Evolutionary conservation across 805 yeast genomes (phyloP), one percentile per base, ranked within the genome.

Genomic region (Monosporozyma aerobia): DNA sequence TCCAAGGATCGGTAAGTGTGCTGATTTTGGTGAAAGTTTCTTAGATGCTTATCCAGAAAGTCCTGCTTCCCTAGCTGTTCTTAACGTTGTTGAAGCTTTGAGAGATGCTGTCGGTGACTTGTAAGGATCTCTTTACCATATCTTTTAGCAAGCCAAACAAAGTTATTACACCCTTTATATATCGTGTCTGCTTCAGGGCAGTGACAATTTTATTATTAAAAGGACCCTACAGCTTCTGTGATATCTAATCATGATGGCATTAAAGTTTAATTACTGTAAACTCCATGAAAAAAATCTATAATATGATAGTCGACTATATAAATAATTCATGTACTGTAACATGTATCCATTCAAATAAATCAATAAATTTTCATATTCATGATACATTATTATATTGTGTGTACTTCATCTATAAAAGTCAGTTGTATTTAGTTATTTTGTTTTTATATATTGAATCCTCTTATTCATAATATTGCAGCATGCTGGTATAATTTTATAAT

Each of bases 1-100:
- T 70, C 98, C 99, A 13, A 76, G 98, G 55, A 89, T 94, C 19
- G 98, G 98, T 0, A 78, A 76, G 60, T 77, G 90, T 45, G 90
- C 97, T 69, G 99, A 94, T 64, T 60, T 73, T 23, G 99, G 99
- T 19, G 85, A 80, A 58, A 81, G 87, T 55, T 94, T 92, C 68
- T 73, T 89, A 53, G 97, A 90, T 58, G 71, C 75, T 51, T 83
- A 83, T 61, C 92, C 96, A 0, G 97, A 90, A 54, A 87, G 96
- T 3, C 98, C 99, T 0, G 96, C 98, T 0, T 80, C 96, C 2
- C 76, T 77, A 2, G 96, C 97, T 0, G 83, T 94, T 52, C 68
- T 89, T 55, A 85, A 83, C 49, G 96, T 94, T 39, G 95, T 92
- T 13, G 90, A 85, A 62, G 73, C 74, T 0, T 69, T 85, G 54